phyloP scores from a whole-genome alignment of 441 rosid genomes.

The Omphalea diandra region DNA sequence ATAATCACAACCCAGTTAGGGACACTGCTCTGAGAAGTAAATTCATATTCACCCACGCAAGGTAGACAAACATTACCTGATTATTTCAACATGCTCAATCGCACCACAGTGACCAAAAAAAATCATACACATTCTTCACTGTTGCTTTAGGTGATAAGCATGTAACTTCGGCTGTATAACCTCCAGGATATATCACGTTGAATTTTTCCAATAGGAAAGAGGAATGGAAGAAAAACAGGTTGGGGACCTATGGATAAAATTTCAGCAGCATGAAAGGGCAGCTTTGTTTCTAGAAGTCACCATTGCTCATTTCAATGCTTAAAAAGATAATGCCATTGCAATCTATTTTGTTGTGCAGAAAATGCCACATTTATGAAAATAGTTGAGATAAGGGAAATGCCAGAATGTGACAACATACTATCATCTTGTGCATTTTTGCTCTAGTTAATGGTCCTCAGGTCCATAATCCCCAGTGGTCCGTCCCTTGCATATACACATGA shows the following conservation, averaged over 20 bases:
- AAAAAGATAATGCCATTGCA: slow-evolving; percentile 13
- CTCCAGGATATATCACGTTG: slow-evolving; percentile 60
- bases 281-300: slow-evolving; percentile 17
- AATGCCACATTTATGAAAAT: slow-evolving; percentile 17
- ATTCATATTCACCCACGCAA: background rate
- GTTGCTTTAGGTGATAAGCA: slow-evolving; percentile 69
- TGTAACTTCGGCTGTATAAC: slow-evolving; percentile 70
- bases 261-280: slow-evolving; percentile 17
- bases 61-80: slow-evolving; percentile 42
- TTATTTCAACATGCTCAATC: slow-evolving; percentile 63
- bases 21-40: too few species aligned
- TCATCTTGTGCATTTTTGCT: slow-evolving; percentile 21
- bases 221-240: slow-evolving; percentile 13
- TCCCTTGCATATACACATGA: slow-evolving; percentile 6
- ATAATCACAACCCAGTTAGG: background rate
- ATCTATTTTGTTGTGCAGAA: slow-evolving; percentile 14
- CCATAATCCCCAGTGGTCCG: slow-evolving; percentile 34
- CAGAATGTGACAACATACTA: slow-evolving; percentile 30
- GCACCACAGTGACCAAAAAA: slow-evolving; percentile 73
- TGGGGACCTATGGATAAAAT: slow-evolving; percentile 17
- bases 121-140: slow-evolving; percentile 60
- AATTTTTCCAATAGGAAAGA: slow-evolving; percentile 1
- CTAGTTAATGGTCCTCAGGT: slow-evolving; percentile 22
- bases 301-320: slow-evolving; percentile 22
- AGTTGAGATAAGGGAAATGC: slow-evolving; percentile 19